These are phyloP conservation scores for Cutaneotrichosporon cyanovorans DNA, from an alignment of 1,284 basidiomycete species.

Conservation along the genomic window DNA sequence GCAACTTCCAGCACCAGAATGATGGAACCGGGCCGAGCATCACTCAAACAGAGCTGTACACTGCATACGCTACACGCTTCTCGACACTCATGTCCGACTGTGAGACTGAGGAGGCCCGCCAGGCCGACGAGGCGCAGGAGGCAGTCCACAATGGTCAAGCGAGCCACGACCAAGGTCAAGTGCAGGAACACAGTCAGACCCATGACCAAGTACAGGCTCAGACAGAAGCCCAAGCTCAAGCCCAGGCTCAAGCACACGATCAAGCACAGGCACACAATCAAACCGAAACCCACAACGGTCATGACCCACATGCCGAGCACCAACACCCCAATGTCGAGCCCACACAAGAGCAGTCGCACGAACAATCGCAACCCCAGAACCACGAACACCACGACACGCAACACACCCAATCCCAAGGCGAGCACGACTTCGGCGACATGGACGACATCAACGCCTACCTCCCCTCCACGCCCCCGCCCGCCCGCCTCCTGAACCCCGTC, in stretches of 20 bases:
- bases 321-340: too few relatives aligned
- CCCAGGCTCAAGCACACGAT: too few relatives aligned
- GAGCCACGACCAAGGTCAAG: not conserved
- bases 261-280: too few relatives aligned
- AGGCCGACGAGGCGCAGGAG: slow-evolving; percentile 2
- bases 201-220: too few relatives aligned
- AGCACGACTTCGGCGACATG: slow-evolving; percentile 14
- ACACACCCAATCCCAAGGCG: slow-evolving; percentile 13
- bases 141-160: not conserved
- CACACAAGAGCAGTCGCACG: too few relatives aligned
- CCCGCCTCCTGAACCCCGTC: slow-evolving; percentile 35
- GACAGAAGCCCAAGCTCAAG: too few relatives aligned
- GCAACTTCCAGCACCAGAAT: slow-evolving; percentile 29
- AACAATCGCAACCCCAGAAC: not conserved
- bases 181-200: not conserved
- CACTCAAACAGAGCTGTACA: slow-evolving; percentile 39
- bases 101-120: not conserved
- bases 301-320: too few relatives aligned
- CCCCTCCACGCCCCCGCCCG: slow-evolving; percentile 4
- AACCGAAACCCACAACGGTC: too few relatives aligned
- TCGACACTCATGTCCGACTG: slow-evolving; percentile 16
- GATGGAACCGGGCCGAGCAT: slow-evolving; percentile 12
- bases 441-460: slow-evolving; percentile 21
- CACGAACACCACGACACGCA: not conserved
- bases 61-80: slow-evolving; percentile 38